A percentile compares a stretch with the other conserved stretches of the same genome.
Evolutionary conservation across 345 rosid species (phyloP).

Genomic region (Draba incana): DNA sequence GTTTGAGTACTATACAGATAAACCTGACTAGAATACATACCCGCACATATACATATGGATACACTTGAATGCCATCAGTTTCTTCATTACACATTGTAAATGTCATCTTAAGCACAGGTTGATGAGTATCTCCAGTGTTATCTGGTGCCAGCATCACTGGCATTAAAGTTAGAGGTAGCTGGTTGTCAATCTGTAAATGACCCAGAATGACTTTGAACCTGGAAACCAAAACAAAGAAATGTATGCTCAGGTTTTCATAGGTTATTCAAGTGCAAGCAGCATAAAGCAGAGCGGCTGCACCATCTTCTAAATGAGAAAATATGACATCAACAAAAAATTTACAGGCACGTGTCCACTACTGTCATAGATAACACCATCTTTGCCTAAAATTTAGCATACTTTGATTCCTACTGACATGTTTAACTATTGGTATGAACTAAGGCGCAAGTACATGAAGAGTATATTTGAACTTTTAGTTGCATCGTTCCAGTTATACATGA

Average conservation of each 20-base stretch:
- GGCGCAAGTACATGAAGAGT: conserved; percentile 6
- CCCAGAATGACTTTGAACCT: conserved; percentile 97
- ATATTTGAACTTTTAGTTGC: conserved; percentile 15
- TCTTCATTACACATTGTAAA: conserved; percentile 76
- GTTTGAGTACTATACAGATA: conserved; percentile 21
- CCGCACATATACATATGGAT: conserved; percentile 87
- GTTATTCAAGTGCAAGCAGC: conserved; percentile 6
- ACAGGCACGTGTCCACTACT: conserved; percentile 16
- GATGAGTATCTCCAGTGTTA: conserved; percentile 63
- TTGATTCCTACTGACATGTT: conserved; percentile 8
- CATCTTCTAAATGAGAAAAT: conserved; percentile 7
- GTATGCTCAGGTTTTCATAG: conserved; percentile 13
- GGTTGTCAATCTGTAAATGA: conserved; percentile 88
- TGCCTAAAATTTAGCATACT: conserved; percentile 18
- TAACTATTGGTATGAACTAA: conserved; percentile 1
- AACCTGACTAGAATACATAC: conserved; percentile 49
- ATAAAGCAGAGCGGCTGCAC: conserved; percentile 15
- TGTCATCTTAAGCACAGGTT: conserved; percentile 95
- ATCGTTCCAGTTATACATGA: conserved; percentile 20
- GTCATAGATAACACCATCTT: conserved; percentile 12
- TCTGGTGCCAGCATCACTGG: conserved; percentile 94
- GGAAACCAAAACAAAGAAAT: conserved; percentile 41
- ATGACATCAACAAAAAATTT: conserved; percentile 8
- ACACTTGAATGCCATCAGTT: conserved; percentile 76
- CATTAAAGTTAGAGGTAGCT: conserved; percentile 91